Evolutionary conservation across 1,284 basidiomycete species (phyloP).

Genomic region (Veloporphyrellus conicus): DNA sequence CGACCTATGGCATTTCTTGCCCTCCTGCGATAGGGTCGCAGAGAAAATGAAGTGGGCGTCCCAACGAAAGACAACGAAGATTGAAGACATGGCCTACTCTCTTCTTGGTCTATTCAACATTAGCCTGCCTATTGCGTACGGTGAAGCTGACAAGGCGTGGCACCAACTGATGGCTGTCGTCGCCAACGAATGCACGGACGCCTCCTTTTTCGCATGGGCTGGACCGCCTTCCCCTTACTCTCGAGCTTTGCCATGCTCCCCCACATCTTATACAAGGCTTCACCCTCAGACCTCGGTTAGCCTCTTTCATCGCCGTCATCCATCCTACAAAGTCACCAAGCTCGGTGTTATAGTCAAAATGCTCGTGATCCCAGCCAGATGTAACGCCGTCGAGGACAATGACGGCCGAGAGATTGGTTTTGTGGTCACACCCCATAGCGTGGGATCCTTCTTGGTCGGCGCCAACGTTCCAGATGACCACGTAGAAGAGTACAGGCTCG

Average conservation of each 20-base stretch:
- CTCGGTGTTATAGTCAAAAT: slow-evolving; percentile 15
- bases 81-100: slow-evolving; percentile 18
- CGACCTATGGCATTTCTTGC: slow-evolving; percentile 13
- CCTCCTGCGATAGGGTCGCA: slow-evolving; percentile 19
- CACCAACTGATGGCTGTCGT: slow-evolving; percentile 17
- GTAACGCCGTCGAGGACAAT: slow-evolving; percentile 13
- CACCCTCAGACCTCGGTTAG: not conserved
- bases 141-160: slow-evolving; percentile 17
- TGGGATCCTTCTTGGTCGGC: slow-evolving; percentile 16
- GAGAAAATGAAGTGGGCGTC: slow-evolving; percentile 23
- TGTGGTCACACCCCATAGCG: slow-evolving; percentile 3
- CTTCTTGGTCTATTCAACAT: slow-evolving; percentile 22
- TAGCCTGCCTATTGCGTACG: slow-evolving; percentile 17
- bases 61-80: slow-evolving; percentile 13
- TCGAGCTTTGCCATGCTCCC: slow-evolving; percentile 16
- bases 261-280: slow-evolving; percentile 11
- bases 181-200: slow-evolving; percentile 19
- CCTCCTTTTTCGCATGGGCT: slow-evolving; percentile 20
- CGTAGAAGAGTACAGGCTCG: slow-evolving; percentile 10
- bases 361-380: slow-evolving; percentile 10
- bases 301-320: slow-evolving; percentile 12
- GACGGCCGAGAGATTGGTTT: slow-evolving; percentile 15
- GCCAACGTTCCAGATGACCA: slow-evolving; percentile 6
- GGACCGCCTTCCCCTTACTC: slow-evolving; percentile 17
- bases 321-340: slow-evolving; percentile 18